Evolutionary conservation across 441 rosid genomes (phyloP).

Genomic region (Viola pubescens): DNA sequence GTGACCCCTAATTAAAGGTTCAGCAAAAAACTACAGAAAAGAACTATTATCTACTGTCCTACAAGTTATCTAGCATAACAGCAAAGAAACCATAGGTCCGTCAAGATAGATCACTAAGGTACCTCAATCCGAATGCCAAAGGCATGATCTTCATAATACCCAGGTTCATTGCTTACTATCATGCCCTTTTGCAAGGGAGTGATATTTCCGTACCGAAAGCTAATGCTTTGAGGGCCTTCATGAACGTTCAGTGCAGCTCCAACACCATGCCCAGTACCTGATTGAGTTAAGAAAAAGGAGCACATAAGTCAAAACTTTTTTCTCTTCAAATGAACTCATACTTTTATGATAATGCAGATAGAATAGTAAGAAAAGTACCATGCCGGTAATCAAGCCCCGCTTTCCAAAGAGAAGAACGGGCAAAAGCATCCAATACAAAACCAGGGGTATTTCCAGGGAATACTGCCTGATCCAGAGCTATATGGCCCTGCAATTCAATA

Average conservation of each 20-base stretch:
- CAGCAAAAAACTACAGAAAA: not conserved
- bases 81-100: not conserved
- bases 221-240: conserved; percentile 98
- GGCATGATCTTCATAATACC: conserved; percentile 95
- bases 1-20: not conserved
- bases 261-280: conserved; percentile 97
- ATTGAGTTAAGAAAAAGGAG: conserved; percentile 17
- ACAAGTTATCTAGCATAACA: not conserved
- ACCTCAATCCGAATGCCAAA: conserved; percentile 99
- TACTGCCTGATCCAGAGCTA: conserved; percentile 89
- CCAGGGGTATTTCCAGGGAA: conserved; percentile 95
- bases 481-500: conserved; percentile 71
- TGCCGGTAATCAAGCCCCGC: conserved; percentile 97
- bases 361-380: conserved; percentile 40
- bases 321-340: not conserved
- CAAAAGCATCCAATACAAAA: conserved; percentile 85
- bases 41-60: not conserved
- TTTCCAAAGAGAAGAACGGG: conserved; percentile 93
- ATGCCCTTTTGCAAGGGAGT: conserved; percentile 79
- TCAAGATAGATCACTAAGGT: conserved; percentile 8
- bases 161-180: conserved; percentile 98
- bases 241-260: conserved; percentile 97
- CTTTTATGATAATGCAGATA: conserved; percentile 8
- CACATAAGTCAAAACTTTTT: conserved; percentile 6
- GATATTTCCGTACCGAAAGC: conserved; percentile 79